These are phyloP conservation scores for Geosmithia flava DNA, from an alignment of 2,329 filamentous ascomycete species.

Conservation along the genomic window DNA sequence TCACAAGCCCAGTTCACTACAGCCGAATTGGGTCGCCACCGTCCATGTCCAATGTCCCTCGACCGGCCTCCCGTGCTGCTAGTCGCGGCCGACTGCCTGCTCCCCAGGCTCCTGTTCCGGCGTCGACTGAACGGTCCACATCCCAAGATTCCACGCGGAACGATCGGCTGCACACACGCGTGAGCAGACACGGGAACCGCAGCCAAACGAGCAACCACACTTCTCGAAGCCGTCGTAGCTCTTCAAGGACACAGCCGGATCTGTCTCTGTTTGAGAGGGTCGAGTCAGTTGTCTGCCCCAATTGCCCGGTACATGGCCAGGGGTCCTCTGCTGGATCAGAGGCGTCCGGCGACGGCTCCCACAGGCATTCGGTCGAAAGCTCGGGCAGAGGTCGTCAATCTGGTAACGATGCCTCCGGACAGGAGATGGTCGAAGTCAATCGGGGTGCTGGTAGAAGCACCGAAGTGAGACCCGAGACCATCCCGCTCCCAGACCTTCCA, in stretches of 20 bases:
- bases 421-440: too few species aligned
- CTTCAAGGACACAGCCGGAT: background rate
- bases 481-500: too few species aligned
- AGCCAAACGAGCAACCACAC: background rate
- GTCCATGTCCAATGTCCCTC: background rate
- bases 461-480: too few species aligned
- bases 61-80: background rate
- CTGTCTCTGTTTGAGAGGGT: slow-evolving; percentile 6
- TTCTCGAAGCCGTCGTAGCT: background rate
- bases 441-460: too few species aligned
- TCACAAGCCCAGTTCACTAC: background rate
- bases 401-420: too few species aligned
- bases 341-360: too few species aligned
- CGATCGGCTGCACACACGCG: slow-evolving; percentile 1
- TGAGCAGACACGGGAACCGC: slow-evolving; percentile 1
- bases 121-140: background rate
- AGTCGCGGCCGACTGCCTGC: background rate
- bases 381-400: too few species aligned
- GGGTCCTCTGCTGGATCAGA: slow-evolving; percentile 1
- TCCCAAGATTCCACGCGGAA: background rate
- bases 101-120: background rate
- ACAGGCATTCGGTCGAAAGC: too few species aligned
- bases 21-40: background rate
- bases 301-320: slow-evolving; percentile 8
- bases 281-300: slow-evolving; percentile 7